Evolutionary conservation across 1,139 yeast species (phyloP), one percentile per base, ranked within the genome.

Genomic region (Magnusiomyces suaveolens): DNA sequence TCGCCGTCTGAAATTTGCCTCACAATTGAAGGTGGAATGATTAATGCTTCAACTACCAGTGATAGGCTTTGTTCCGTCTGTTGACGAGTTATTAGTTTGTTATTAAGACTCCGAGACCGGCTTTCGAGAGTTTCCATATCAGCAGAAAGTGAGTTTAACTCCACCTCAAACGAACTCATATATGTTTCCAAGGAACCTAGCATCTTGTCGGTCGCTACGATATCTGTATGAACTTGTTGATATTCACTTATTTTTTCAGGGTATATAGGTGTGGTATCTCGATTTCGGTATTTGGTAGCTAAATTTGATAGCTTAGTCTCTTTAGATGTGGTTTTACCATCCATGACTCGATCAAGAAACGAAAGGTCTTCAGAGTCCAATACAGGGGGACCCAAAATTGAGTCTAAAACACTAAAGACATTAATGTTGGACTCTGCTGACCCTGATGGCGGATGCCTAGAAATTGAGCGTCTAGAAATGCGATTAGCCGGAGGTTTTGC

Each of bases 1-100:
- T 68, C 69, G 32, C 69, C 68, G 38, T 64, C 64, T 8, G 64
- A 62, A 18, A 69, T 63, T 43, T 65, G 66, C 46, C 54, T 59
- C 50, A 64, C 70, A 50, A 64, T 65, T 29, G 64, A 59, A 74
- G 96, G 95, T 0, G 96, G 87, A 2, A 89, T 78, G 60, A 86
- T 74, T 26, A 86, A 71, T 60, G 87, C 92, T 43, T 84, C 76
- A 0, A 89, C 82, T 16, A 87, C 72, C 0, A 95, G 95, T 16
- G 83, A 79, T 57, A 89, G 75, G 54, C 77, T 76, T 29, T 74
- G 76, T 39, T 84, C 83, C 2, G 83, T 72, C 39, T 71, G 66
- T 21, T 80, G 77, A 59, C 88, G 84, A 47, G 72, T 67, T 14
- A 75, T 72, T 3, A 87, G 77, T 56, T 85, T 78, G 46, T 74